These are phyloP conservation scores for Blumeria graminis DNA, from an alignment of 2,329 filamentous ascomycete genomes.

Conservation along the genomic window DNA sequence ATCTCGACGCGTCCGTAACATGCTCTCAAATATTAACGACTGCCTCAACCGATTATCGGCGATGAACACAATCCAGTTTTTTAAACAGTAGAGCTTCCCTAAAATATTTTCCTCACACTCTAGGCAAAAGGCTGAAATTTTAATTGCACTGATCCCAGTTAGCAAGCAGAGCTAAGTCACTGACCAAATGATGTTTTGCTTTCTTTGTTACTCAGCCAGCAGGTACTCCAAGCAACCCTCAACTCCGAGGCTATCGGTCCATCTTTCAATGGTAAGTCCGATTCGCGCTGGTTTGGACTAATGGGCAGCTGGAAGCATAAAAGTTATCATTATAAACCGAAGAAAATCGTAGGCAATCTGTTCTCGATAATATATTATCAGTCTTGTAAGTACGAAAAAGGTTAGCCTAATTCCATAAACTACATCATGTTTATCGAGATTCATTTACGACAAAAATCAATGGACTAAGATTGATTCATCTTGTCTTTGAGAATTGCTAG, in stretches of 20 bases:
- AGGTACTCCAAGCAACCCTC: not conserved
- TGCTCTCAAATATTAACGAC: not conserved
- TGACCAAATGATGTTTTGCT: conserved; percentile 2
- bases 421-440: not conserved
- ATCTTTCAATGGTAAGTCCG: not conserved
- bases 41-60: no score
- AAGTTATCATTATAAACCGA: not conserved
- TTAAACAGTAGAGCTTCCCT: conserved; percentile 1
- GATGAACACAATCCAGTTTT: not conserved
- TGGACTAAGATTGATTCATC: no score
- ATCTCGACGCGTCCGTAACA: not conserved
- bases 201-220: not conserved
- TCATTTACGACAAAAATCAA: no score
- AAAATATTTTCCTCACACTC: not conserved
- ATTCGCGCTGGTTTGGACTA: not conserved
- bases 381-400: not conserved
- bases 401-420: not conserved
- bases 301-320: not conserved
- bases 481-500: no score
- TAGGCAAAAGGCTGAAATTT: conserved; percentile 2
- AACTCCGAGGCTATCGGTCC: not conserved
- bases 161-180: conserved; percentile 12
- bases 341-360: not conserved
- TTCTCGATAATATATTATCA: not conserved
- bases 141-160: conserved; percentile 1